Evolutionary conservation across 2,329 filamentous ascomycete species (phyloP).

Genomic region (Aspergillus puulaauensis): DNA sequence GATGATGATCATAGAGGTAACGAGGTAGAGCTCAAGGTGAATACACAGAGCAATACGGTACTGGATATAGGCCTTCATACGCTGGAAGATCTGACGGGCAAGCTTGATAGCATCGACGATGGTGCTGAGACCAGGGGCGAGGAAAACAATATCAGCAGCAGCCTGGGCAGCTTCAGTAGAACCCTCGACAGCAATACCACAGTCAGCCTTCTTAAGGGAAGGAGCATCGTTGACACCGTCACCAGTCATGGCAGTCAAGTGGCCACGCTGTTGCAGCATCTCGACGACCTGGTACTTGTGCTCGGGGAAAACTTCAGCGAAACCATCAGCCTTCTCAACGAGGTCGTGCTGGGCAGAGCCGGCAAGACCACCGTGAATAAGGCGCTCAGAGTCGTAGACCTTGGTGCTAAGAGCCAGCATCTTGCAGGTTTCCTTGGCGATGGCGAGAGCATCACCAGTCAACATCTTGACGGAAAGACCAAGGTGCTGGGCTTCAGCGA

Average conservation of each 20-base stretch:
- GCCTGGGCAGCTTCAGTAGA: conserved; percentile 71
- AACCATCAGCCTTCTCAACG: conserved; percentile 71
- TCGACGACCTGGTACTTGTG: conserved; percentile 76
- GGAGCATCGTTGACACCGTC: conserved; percentile 75
- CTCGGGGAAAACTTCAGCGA: conserved; percentile 72
- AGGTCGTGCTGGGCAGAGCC: conserved; percentile 74
- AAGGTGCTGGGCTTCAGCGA: conserved; percentile 72
- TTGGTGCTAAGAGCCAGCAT: conserved; percentile 77
- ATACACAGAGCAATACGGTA: conserved; percentile 75
- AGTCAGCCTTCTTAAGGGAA: conserved; percentile 72
- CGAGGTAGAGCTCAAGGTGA: conserved; percentile 73
- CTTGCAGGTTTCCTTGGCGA: conserved; percentile 79
- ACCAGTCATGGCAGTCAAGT: conserved; percentile 74
- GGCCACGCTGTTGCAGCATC: conserved; percentile 72
- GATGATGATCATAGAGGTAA: conserved; percentile 76
- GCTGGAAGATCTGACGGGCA: conserved; percentile 73
- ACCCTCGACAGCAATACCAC: conserved; percentile 72
- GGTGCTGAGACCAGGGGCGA: conserved; percentile 69
- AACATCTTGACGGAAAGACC: conserved; percentile 80
- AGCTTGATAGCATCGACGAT: conserved; percentile 74
- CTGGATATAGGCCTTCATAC: conserved; percentile 75
- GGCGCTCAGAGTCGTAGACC: conserved; percentile 77
- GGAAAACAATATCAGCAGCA: conserved; percentile 72
- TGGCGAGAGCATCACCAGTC: conserved; percentile 76
- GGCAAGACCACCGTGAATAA: conserved; percentile 73